A percentile compares a stretch with the other conserved stretches of the same genome.
Conservation (phyloP, 352 stramenopile species). For the Nothophytophthora sp. region DNA sequence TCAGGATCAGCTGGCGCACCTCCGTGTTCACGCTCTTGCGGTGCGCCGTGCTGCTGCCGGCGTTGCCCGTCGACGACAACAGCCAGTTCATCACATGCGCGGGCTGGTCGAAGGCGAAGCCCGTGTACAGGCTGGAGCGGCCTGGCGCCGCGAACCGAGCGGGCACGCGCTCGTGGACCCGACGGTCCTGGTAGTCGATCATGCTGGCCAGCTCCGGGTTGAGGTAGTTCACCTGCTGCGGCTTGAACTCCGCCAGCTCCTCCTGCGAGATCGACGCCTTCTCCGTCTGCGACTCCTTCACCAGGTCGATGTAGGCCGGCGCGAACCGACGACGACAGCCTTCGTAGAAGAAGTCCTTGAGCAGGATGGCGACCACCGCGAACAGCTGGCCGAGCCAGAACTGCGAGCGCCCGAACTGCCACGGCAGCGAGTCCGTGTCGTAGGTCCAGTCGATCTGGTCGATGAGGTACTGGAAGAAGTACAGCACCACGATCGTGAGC, state of each 20-base stretch:
- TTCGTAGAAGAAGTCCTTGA: constrained; percentile 78
- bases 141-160: constrained; percentile 36
- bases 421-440: constrained; percentile 78
- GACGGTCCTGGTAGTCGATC: constrained; percentile 80
- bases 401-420: constrained; percentile 61
- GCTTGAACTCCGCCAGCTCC: constrained; percentile 55
- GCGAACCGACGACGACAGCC: constrained; percentile 62
- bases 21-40: constrained; percentile 65
- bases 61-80: constrained; percentile 41
- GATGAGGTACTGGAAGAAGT: constrained; percentile 67
- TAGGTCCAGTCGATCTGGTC: constrained; percentile 75
- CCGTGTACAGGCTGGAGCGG: constrained; percentile 63
- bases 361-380: constrained; percentile 58
- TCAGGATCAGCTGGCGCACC: constrained; percentile 68
- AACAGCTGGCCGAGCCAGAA: constrained; percentile 84
- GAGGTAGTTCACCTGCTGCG: constrained; percentile 56
- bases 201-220: constrained; percentile 65
- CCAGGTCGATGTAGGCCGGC: constrained; percentile 73
- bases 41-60: constrained; percentile 29
- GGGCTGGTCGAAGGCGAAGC: constrained; percentile 84
- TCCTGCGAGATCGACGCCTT: constrained; percentile 30
- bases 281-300: constrained; percentile 49
- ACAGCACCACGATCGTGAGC: constrained; percentile 58
- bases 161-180: constrained; percentile 57
- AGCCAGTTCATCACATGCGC: constrained; percentile 83